Conservation (phyloP, 257 asterid species). For the Rubia yunnanensis region DNA sequence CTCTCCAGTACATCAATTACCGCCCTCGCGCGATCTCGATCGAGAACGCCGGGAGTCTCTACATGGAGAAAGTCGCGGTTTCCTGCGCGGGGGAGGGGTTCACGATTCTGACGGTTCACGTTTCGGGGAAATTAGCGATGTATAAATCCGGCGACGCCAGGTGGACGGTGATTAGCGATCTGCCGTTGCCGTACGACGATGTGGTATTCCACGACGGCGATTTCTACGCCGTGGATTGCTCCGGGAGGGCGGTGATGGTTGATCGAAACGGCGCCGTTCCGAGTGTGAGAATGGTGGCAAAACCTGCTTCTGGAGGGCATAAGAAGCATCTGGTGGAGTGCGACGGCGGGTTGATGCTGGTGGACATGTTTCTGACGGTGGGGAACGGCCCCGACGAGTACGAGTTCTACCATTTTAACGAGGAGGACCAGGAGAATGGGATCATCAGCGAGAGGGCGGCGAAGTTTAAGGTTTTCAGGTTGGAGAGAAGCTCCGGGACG, state of each 20-base stretch:
- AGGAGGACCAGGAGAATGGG: no score
- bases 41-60: constrained; percentile 62
- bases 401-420: no score
- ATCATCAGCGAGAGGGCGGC: constrained; percentile 60
- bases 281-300: constrained; percentile 31
- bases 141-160: constrained; percentile 62
- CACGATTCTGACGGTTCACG: constrained; percentile 56
- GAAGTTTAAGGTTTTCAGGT: constrained; percentile 64
- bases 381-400: no score
- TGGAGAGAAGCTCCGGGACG: constrained; percentile 36
- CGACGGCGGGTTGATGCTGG: constrained; percentile 53
- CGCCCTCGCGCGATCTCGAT: constrained; percentile 65
- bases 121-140: constrained; percentile 63
- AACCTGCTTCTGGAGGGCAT: constrained; percentile 58
- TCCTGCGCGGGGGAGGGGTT: constrained; percentile 25
- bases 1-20: constrained; percentile 64
- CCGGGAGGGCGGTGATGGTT: constrained; percentile 52
- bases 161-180: constrained; percentile 56
- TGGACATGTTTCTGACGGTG: constrained; percentile 55
- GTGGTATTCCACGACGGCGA: constrained; percentile 47
- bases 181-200: constrained; percentile 59
- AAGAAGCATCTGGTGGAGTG: constrained; percentile 73
- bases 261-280: constrained; percentile 30
- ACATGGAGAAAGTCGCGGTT: constrained; percentile 81
- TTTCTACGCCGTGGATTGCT: constrained; percentile 58